Conservation (phyloP, 805 yeast species). For the Candida ovalis region DNA sequence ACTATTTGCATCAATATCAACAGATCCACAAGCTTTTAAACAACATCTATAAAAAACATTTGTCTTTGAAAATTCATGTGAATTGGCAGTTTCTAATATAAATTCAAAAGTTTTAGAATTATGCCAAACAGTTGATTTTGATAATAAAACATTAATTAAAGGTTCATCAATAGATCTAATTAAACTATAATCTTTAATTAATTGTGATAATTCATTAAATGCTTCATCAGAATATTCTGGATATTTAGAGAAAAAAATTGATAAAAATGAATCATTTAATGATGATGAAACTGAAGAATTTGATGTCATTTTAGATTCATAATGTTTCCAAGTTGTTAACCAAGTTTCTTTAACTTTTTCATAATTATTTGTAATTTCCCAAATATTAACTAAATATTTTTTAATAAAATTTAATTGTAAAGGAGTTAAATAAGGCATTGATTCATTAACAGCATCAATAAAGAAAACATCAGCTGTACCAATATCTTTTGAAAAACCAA, state of each 20-base stretch:
- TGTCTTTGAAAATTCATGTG: constrained; percentile 56
- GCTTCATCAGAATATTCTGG: constrained; percentile 52
- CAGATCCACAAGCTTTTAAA: constrained; percentile 67
- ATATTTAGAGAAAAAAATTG: constrained; percentile 60
- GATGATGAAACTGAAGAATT: constrained; percentile 71
- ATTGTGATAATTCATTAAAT: constrained; percentile 49
- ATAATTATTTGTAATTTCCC: constrained; percentile 53
- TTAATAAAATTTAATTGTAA: constrained; percentile 73
- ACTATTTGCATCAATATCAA: constrained; percentile 49
- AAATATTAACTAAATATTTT: constrained; percentile 57
- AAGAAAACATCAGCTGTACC: constrained; percentile 70
- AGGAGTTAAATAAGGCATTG: constrained; percentile 68
- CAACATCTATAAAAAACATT: constrained; percentile 70
- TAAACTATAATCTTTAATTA: constrained; percentile 53
- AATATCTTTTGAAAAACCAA: constrained; percentile 73
- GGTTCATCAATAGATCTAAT: constrained; percentile 68
- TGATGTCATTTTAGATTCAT: constrained; percentile 44
- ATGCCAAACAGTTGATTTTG: constrained; percentile 65
- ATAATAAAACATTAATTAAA: constrained; percentile 72
- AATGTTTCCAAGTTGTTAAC: constrained; percentile 57
- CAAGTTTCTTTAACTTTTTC: constrained; percentile 58
- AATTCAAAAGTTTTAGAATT: constrained; percentile 62
- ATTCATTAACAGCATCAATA: constrained; percentile 63
- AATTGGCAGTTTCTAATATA: constrained; percentile 54
- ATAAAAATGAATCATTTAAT: constrained; percentile 64